phyloP scores from a whole-genome alignment of 2,329 filamentous ascomycete species.

The Dothiorella sarmentorum region DNA sequence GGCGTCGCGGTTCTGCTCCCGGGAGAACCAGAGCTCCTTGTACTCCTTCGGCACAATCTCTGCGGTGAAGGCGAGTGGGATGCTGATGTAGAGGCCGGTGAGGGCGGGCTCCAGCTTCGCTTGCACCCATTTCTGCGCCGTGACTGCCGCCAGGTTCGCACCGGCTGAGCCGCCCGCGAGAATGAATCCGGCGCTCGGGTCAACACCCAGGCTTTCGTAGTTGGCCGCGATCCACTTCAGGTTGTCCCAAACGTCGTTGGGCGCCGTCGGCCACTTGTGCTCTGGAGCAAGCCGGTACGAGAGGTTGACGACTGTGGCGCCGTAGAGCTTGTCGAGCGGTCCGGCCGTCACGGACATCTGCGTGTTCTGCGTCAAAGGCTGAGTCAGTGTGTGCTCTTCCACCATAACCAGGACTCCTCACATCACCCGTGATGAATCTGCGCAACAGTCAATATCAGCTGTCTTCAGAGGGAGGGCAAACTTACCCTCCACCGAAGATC shows the following conservation, averaged over 20 bases:
- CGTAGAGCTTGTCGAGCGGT: background rate
- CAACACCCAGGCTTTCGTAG: background rate
- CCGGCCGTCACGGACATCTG: background rate
- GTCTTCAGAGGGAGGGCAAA: background rate
- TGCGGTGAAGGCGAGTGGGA: background rate
- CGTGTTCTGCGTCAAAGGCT: background rate
- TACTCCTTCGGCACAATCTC: background rate
- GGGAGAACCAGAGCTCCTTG: background rate
- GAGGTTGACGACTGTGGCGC: background rate
- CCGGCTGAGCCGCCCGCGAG: background rate
- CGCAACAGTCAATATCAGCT: background rate
- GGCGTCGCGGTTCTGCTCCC: slow-evolving; percentile 6
- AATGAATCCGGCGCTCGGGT: background rate
- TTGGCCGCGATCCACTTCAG: slow-evolving; percentile 28
- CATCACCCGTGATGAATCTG: background rate
- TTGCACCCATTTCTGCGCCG: background rate
- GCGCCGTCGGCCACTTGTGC: background rate
- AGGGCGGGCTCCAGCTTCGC: background rate
- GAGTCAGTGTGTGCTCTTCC: no score
- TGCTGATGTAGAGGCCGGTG: background rate
- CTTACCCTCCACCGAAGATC: background rate
- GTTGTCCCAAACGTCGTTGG: slow-evolving; percentile 19
- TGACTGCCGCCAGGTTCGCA: background rate
- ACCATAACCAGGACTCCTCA: background rate
- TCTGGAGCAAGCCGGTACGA: background rate